Evolutionary conservation across 2,329 filamentous ascomycete genomes (phyloP), one percentile per base, ranked within the genome.

Genomic region (Biscogniauxia mediterranea): DNA sequence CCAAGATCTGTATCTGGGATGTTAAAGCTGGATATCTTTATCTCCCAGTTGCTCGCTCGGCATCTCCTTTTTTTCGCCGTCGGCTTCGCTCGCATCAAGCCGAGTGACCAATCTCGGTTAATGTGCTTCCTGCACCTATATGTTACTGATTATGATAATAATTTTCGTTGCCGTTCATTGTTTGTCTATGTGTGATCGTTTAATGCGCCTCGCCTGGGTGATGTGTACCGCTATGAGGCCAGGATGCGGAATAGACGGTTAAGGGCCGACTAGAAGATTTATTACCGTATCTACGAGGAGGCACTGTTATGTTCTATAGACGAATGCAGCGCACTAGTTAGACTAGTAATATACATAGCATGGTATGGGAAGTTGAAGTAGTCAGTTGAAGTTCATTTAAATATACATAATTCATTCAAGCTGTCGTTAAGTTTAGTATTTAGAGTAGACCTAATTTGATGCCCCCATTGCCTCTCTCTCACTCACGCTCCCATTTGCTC

Each of bases 381-480:
- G 19, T 2, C 19, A 15, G 17, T 52, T 23, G 19, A 17, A 52
- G 26, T 54, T 13, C 21, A n/a, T 17, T 28, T 26, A 54, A 2
- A 32, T 32, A 21, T 17, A 26, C 13, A 38, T 28, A 5, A 13
- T 26, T 54, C 25, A 17, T 54, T 19, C n/a, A 19, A 15, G 17
- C 3, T 11, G 13, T 46, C 38, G 17, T 46, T 46, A 17, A 46
- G 15, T 46, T 11, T 2, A 13, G 3, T 46, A 6, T 5, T 4
- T 2, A 46, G 2, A 15, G 5, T 6, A n/a, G 15, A 46, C 5
- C 19, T 46, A 55, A 9, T 42, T 19, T 21, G 57, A 59, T 13
- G 57, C 21, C 17, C 52, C 57, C 57, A 59, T 59, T 13, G 57
- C 57, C 38, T 59, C 57, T 42, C 57, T 54, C 57, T 59, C 57